Conservation (phyloP, 1,284 basidiomycete genomes). For the Megacollybia platyphylla region DNA sequence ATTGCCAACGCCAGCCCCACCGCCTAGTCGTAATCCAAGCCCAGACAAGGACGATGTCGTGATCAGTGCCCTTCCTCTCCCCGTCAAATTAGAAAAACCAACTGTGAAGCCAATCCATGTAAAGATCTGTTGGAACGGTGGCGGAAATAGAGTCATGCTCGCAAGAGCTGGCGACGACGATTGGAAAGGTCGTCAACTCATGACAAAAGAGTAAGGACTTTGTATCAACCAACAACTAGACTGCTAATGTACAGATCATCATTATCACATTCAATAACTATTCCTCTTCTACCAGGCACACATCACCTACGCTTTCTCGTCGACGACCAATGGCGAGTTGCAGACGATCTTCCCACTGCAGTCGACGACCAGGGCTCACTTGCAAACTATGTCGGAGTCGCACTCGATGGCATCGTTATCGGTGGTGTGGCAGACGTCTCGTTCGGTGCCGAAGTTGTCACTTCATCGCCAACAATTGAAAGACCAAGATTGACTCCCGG, state of each 20-base stretch:
- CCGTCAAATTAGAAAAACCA: neutral
- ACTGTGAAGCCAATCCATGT: constrained; percentile 28
- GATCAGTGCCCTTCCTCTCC: neutral
- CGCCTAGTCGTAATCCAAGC: neutral
- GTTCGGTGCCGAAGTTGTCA: constrained; percentile 5
- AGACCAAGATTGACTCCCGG: constrained; percentile 8
- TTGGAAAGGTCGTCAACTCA: constrained; percentile 52
- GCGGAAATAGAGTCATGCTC: constrained; percentile 46
- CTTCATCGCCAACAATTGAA: neutral
- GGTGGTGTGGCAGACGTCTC: constrained; percentile 1
- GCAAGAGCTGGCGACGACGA: constrained; percentile 61
- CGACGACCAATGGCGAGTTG: constrained; percentile 77
- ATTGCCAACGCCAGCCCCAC: neutral
- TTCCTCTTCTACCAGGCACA: constrained; percentile 75
- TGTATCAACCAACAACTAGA: neutral
- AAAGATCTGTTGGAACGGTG: constrained; percentile 51
- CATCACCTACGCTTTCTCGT: constrained; percentile 96
- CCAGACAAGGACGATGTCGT: neutral
- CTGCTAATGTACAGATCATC: constrained; percentile 11
- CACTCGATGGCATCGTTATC: constrained; percentile 10
- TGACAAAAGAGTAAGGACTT: constrained; percentile 47
- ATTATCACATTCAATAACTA: constrained; percentile 26
- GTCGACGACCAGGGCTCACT: constrained; percentile 92
- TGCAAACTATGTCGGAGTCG: constrained; percentile 83
- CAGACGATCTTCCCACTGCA: constrained; percentile 76